Base-by-base conservation (phyloP, 495 filamentous ascomycete genomes). In the Pseudevernia furfuracea region DNA sequence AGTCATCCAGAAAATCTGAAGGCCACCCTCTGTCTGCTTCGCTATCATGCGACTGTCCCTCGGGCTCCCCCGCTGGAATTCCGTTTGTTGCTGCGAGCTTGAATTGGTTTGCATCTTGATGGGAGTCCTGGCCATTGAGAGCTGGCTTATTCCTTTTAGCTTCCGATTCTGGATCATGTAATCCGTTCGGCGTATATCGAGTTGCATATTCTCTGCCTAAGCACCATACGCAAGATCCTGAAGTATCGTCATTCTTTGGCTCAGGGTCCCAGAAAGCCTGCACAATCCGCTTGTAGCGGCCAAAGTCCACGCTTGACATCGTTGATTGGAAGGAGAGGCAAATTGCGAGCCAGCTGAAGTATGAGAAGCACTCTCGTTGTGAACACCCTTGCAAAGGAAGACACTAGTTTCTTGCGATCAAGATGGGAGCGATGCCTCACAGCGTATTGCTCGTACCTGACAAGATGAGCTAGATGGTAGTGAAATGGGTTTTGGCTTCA, bases 221-320 rank as follows among this genome's bases (percentile, higher is more conserved):
- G 68, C 89, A 93, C 95, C 94, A 99, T 68, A 96, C 90, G 4
- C 87, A 81, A 38, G 81, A 79, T 59, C 85, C 80, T 57, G 83
- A 82, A 36, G 75, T 73, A 60, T 88, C 80, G 70, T 96, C 90
- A 73, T 97, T 96, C 68, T 82, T 84, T 34, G 94, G 93, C 68
- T 93, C 87, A 0, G 93, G 91, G 67, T 97, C 95, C 91, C 93
- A 99, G 68, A 97, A 90, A 76, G 89, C 92, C 71, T 92, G 89
- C 38, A 97, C 85, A 63, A 98, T 84, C 63, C 89, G 86, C 74
- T 91, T 91, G 77, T 84, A 89, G 69, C 82, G 81, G 65, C 82
- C 80, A 70, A 88, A 75, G 68, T 89, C 83, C 28, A 83, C 79
- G 59, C 75, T 81, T 52, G 80, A 80, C 86, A 89, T 89, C 61